These are phyloP conservation scores for Cystobasidium sp. DNA, from an alignment of 1,284 basidiomycete genomes.

Conservation along the genomic window DNA sequence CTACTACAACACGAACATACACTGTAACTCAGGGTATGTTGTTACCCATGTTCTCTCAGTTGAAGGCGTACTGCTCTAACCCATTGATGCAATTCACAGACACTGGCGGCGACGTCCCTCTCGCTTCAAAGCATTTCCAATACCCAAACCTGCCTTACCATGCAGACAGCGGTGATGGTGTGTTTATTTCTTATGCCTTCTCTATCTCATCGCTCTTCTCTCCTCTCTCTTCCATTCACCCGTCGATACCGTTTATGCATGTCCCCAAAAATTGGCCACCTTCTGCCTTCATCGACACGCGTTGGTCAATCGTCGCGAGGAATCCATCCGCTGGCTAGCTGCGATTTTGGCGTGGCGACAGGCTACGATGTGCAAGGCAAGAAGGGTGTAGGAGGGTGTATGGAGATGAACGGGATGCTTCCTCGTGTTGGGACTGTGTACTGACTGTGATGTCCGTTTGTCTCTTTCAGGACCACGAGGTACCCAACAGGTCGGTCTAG, in stretches of 20 bases:
- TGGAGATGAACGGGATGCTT: neutral
- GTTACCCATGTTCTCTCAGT: too few relatives aligned
- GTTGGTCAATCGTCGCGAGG: too few relatives aligned
- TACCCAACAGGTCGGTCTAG: constrained; percentile 23
- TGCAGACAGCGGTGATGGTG: constrained; percentile 47
- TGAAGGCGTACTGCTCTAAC: too few relatives aligned
- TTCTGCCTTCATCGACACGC: too few relatives aligned
- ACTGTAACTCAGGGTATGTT: constrained; percentile 45
- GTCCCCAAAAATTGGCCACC: neutral
- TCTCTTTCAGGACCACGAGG: constrained; percentile 31
- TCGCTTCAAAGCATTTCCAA: constrained; percentile 47
- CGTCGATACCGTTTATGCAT: neutral
- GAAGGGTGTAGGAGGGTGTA: neutral
- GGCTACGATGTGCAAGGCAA: neutral
- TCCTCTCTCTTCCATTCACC: neutral
- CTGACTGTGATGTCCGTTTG: neutral
- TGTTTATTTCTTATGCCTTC: neutral
- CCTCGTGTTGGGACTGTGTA: too few relatives aligned
- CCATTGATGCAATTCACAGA: constrained; percentile 1
- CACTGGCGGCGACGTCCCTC: constrained; percentile 48
- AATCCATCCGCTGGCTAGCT: too few relatives aligned
- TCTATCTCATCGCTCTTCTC: neutral
- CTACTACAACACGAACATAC: constrained; percentile 33
- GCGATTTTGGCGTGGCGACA: too few relatives aligned
- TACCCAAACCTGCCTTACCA: constrained; percentile 47